These are phyloP conservation scores for Phytophthora palmivora DNA, from an alignment of 352 stramenopile species.

Conservation along the genomic window DNA sequence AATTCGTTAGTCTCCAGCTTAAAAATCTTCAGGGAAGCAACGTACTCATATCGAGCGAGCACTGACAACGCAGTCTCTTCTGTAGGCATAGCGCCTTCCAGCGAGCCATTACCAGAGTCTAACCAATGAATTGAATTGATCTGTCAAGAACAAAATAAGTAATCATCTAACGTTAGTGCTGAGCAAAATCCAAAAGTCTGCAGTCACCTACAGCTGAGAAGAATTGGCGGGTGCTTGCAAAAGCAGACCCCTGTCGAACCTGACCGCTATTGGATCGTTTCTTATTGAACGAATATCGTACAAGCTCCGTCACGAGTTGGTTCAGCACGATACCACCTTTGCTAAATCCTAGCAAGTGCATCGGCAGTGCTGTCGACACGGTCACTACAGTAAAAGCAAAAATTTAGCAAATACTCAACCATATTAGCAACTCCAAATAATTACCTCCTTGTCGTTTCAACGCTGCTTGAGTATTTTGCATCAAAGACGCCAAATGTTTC, in stretches of 20 bases:
- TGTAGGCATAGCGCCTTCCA: conserved; percentile 46
- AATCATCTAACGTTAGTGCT: background rate
- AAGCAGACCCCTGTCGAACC: conserved; percentile 39
- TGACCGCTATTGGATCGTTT: conserved; percentile 43
- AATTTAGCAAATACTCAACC: background rate
- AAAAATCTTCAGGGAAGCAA: no score
- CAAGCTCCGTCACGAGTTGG: conserved; percentile 72
- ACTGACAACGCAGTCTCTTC: conserved; percentile 42
- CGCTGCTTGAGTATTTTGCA: conserved; percentile 41
- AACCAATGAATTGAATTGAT: conserved; percentile 72
- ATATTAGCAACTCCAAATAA: conserved; percentile 7
- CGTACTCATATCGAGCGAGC: conserved; percentile 46
- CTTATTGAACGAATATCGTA: conserved; percentile 45
- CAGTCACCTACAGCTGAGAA: conserved; percentile 40
- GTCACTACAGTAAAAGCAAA: conserved; percentile 31
- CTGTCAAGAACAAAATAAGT: conserved; percentile 18
- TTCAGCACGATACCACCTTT: conserved; percentile 75
- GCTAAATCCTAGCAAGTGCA: conserved; percentile 76
- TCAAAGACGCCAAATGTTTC: conserved; percentile 50
- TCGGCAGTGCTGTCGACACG: conserved; percentile 53
- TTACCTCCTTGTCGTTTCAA: conserved; percentile 42
- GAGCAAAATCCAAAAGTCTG: background rate
- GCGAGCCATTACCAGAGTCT: conserved; percentile 64
- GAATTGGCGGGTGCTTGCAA: conserved; percentile 46
- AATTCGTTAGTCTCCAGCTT: no score